Base-by-base conservation (phyloP, 768 basidiomycete genomes). In the Floccularia luteovirens region DNA sequence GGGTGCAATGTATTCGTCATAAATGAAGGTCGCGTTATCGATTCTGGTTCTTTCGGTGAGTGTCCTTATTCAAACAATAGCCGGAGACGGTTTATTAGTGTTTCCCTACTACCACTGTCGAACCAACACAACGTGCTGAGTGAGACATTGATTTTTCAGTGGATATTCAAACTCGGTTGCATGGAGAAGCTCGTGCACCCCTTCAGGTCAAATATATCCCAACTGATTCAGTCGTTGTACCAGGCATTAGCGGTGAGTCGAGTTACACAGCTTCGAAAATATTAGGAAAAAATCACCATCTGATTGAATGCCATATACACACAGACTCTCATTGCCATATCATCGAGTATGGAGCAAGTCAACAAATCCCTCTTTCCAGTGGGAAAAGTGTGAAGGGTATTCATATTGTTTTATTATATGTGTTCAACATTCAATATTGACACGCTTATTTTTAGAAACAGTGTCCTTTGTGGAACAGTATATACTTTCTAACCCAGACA, bases 1-100 rank as follows among this genome's bases (percentile, higher is more conserved):
- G 58, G 41, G 73, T 67, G 4, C 74, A 87, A 50, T 88, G 85
- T 47, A 64, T 89, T 25, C n/a, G 70, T 84, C 16, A 64, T 87
- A 14, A 55, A 71, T 27, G 66, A 66, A 20, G 57, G 63, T 25
- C 52, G 58, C 41, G 77, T 89, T 44, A 52, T 64, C 11, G 75
- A 73, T 40, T 67, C 60, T 5, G 83, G 83, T 32, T 64, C 68
- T 46, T 57, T 78, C 31, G 66, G 83, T 84, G 43, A 47, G 74
- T 64, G 7, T 34, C 10, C 20, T 8, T 8, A 19, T 7, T 19
- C 10, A 7, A 34, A 8, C 20, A 34, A 12, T 34, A 8, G 7
- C 20, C 7, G 7, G 7, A 19, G 7, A 10, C 33, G 16, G 33
- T 17, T 10, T n/a, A 8, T n/a, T n/a, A 34, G 10, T n/a, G 33